A percentile compares a stretch with the other conserved stretches of the same genome.
These are phyloP conservation scores for Bacidia rubella DNA, from an alignment of 495 filamentous ascomycete genomes.

Conservation along the genomic window DNA sequence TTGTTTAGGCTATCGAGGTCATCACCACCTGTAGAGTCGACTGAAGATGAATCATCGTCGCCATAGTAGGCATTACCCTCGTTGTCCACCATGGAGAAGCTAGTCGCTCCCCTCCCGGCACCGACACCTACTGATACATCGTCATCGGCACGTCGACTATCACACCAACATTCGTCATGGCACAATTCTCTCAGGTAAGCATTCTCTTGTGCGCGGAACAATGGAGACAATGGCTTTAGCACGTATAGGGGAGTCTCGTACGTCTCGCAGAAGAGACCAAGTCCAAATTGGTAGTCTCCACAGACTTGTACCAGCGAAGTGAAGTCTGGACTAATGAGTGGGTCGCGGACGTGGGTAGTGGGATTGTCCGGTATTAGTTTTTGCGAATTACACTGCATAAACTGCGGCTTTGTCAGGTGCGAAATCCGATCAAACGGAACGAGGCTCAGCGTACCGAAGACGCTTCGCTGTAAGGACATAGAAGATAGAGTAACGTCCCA, in stretches of 20 bases:
- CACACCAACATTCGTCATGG: not conserved
- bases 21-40: no score
- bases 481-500: no score
- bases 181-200: not conserved
- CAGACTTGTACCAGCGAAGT: not conserved
- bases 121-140: not conserved
- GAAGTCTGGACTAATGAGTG: not conserved
- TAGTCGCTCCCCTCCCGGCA: not conserved
- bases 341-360: not conserved
- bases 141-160: not conserved
- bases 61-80: not conserved
- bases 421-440: no score
- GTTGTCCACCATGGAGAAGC: not conserved
- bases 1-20: no score
- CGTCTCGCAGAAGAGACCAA: not conserved
- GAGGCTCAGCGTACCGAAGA: no score
- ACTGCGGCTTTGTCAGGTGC: not conserved
- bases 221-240: not conserved
- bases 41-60: no score
- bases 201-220: not conserved
- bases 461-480: no score
- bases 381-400: slow-evolving; percentile 1
- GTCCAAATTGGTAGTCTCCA: not conserved
- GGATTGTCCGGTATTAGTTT: not conserved
- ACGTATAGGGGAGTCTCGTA: not conserved